These are phyloP conservation scores for Candida sithepensis DNA, from an alignment of 805 yeast species.

Conservation along the genomic window DNA sequence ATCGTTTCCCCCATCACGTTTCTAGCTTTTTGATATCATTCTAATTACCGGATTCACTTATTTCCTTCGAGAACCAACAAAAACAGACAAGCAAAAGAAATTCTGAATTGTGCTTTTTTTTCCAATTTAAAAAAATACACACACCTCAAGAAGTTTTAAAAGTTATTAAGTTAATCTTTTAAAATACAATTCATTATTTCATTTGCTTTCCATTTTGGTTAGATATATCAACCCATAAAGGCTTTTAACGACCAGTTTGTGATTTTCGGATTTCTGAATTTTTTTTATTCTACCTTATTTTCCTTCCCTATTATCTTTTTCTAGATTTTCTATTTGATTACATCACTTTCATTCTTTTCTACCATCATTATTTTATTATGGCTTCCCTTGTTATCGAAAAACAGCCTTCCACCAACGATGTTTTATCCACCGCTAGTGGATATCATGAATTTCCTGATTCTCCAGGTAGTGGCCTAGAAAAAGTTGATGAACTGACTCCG, in stretches of 20 bases:
- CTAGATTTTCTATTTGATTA: neutral
- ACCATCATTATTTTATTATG: neutral
- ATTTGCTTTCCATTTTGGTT: neutral
- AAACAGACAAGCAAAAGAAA: no score
- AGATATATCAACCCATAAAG: constrained; percentile 3
- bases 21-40: constrained; percentile 15
- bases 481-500: constrained; percentile 18
- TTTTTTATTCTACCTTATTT: constrained; percentile 1
- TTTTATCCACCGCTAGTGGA: neutral
- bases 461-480: constrained; percentile 4
- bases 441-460: constrained; percentile 5
- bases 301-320: neutral
- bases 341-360: constrained; percentile 1
- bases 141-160: constrained; percentile 4
- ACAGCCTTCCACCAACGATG: neutral
- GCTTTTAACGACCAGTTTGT: constrained; percentile 25
- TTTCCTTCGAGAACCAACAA: no score
- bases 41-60: no score
- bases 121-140: neutral
- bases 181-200: neutral
- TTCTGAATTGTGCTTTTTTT: neutral
- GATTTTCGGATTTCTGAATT: constrained; percentile 13
- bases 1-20: constrained; percentile 17
- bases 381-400: neutral
- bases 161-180: constrained; percentile 14